These are phyloP conservation scores for Nakazawaea molendinolei DNA, from an alignment of 805 yeast species.

Conservation along the genomic window DNA sequence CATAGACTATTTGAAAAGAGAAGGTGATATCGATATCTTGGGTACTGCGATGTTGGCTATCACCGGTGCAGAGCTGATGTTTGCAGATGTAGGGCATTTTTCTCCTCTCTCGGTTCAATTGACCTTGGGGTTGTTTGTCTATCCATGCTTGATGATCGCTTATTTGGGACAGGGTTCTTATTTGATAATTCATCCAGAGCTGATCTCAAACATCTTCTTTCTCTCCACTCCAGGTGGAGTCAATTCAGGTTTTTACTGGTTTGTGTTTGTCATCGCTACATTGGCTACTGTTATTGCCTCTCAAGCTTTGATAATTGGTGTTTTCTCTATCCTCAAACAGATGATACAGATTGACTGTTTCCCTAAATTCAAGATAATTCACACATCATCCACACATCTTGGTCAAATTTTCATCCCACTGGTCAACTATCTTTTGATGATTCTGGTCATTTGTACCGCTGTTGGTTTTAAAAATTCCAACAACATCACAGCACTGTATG, in stretches of 20 bases:
- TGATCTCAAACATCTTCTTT: conserved; percentile 37
- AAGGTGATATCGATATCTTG: conserved; percentile 35
- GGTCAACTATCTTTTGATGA: conserved; percentile 43
- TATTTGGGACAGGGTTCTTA: conserved; percentile 57
- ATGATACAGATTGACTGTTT: conserved; percentile 48
- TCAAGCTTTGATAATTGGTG: conserved; percentile 53
- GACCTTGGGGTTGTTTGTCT: conserved; percentile 39
- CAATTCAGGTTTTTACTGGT: conserved; percentile 40
- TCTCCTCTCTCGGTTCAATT: conserved; percentile 43
- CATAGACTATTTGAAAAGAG: conserved; percentile 30
- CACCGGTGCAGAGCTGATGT: conserved; percentile 60
- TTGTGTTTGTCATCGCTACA: conserved; percentile 45
- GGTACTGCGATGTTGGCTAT: conserved; percentile 47
- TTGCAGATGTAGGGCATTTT: conserved; percentile 56
- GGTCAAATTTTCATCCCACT: conserved; percentile 50
- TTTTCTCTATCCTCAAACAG: conserved; percentile 45
- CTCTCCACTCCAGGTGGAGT: conserved; percentile 44
- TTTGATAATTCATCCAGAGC: conserved; percentile 32
- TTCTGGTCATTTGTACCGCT: conserved; percentile 42
- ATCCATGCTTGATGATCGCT: conserved; percentile 42
- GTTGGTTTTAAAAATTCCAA: conserved; percentile 45
- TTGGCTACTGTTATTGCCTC: conserved; percentile 53
- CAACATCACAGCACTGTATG: conserved; percentile 53
- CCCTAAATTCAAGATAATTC: conserved; percentile 40
- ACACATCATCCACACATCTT: conserved; percentile 35